Percentiles rank a stretch among this genome's conserved stretches.
Evolutionary conservation across 2,329 filamentous ascomycete species (phyloP).

Genomic region (Penicillium sp.): DNA sequence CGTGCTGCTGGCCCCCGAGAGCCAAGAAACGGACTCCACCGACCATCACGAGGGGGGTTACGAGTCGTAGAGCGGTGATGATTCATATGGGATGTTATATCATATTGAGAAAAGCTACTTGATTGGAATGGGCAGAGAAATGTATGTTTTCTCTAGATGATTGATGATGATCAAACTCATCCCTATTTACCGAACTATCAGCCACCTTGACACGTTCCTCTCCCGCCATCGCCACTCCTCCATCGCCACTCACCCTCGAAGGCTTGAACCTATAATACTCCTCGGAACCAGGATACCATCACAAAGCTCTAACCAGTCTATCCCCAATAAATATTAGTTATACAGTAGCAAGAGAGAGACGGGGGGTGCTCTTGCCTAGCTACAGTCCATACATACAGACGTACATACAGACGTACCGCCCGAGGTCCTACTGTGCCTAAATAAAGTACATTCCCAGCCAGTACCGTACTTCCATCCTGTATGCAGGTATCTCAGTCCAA

Average conservation of each 20-base stretch:
- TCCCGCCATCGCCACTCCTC: neutral
- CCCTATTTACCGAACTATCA: neutral
- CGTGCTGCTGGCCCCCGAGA: neutral
- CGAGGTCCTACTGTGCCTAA: too few species aligned
- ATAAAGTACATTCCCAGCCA: too few species aligned
- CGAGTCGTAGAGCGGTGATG: neutral
- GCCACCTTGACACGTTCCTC: neutral
- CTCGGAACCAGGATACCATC: neutral
- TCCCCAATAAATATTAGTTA: neutral
- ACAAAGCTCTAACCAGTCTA: neutral
- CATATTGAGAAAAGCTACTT: neutral
- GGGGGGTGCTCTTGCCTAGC: neutral
- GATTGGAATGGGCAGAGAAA: neutral
- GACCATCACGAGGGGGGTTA: conserved; percentile 10
- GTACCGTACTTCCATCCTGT: neutral
- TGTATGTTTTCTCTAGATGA: too few species aligned
- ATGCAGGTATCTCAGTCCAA: neutral
- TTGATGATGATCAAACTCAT: neutral
- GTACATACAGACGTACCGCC: too few species aligned
- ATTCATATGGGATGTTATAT: neutral
- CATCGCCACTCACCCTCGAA: neutral
- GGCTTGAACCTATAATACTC: neutral
- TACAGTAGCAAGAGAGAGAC: neutral
- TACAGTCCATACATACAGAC: too few species aligned
- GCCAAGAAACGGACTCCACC: conserved; percentile 1